Conservation (phyloP, 495 filamentous ascomycete species). For the Tuber borchii region DNA sequence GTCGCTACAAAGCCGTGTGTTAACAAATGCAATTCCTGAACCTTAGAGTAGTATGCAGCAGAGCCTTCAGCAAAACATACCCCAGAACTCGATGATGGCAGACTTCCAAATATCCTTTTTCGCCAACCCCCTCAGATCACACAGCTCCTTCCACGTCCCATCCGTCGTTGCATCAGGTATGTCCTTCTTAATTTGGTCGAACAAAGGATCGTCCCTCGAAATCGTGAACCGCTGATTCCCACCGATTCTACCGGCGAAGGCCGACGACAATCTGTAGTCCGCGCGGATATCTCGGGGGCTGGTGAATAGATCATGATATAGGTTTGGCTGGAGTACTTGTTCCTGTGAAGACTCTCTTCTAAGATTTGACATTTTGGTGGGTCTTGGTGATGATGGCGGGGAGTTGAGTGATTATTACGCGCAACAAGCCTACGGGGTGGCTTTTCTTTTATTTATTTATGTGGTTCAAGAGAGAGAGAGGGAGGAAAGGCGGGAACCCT, state of each 20-base stretch:
- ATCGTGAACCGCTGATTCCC: constrained; percentile 49
- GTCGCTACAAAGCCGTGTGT: not conserved
- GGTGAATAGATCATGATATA: not conserved
- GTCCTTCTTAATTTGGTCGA: constrained; percentile 42
- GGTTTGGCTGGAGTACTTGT: not conserved
- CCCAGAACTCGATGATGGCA: constrained; percentile 45
- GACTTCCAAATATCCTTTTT: constrained; percentile 48
- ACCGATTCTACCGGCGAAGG: constrained; percentile 49
- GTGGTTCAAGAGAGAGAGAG: not conserved
- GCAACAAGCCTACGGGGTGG: not conserved
- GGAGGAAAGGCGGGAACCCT: not conserved
- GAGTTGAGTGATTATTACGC: not conserved
- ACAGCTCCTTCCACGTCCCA: constrained; percentile 45
- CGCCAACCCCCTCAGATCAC: constrained; percentile 44
- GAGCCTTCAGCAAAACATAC: not conserved
- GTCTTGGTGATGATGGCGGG: not conserved
- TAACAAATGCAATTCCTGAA: not conserved
- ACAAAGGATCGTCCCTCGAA: constrained; percentile 44
- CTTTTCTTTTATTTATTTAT: not conserved
- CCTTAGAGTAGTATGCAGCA: too few species aligned
- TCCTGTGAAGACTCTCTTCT: not conserved
- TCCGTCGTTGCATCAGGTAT: constrained; percentile 48
- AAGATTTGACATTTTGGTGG: not conserved
- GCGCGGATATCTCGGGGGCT: not conserved
- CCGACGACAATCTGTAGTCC: not conserved